These are phyloP conservation scores for Angomonas desouzai DNA, from an alignment of 208 protist species.

Conservation along the genomic window DNA sequence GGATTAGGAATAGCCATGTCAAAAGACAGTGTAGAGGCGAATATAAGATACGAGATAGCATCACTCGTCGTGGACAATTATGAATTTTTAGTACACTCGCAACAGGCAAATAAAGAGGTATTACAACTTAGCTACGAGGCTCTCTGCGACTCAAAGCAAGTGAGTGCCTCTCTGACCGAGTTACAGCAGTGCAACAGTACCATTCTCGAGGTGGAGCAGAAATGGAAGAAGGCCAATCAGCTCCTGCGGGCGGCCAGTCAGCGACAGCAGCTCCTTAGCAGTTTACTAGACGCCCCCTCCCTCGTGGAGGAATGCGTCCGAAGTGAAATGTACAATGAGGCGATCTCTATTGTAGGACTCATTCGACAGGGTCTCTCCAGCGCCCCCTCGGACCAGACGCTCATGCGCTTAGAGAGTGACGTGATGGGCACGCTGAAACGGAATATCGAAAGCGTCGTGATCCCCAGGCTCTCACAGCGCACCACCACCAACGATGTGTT, in stretches of 20 bases:
- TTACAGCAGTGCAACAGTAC: constrained; percentile 44
- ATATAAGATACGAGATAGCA: not conserved
- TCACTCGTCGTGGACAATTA: constrained; percentile 54
- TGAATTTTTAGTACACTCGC: constrained; percentile 47
- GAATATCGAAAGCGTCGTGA: constrained; percentile 35
- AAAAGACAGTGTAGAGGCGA: not conserved
- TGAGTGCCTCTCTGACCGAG: constrained; percentile 41
- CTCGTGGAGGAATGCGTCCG: constrained; percentile 65
- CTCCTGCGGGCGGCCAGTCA: constrained; percentile 37
- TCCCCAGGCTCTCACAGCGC: constrained; percentile 55
- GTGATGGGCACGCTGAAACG: constrained; percentile 32
- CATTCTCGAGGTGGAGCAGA: constrained; percentile 33
- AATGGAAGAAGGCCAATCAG: constrained; percentile 65
- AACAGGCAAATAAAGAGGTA: constrained; percentile 46
- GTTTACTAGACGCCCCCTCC: constrained; percentile 61
- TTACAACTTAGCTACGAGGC: constrained; percentile 29
- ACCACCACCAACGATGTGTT: constrained; percentile 63
- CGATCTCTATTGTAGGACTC: constrained; percentile 64
- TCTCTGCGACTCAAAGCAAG: constrained; percentile 28
- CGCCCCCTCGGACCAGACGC: constrained; percentile 31
- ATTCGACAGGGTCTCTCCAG: constrained; percentile 36
- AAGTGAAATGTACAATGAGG: constrained; percentile 79
- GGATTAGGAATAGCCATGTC: not conserved
- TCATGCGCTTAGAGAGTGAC: constrained; percentile 23
- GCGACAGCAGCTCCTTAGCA: constrained; percentile 63